Percentiles rank a stretch among this genome's conserved stretches.
phyloP scores from a whole-genome alignment of 257 asterid species.

The Solanum chiquidenum region DNA sequence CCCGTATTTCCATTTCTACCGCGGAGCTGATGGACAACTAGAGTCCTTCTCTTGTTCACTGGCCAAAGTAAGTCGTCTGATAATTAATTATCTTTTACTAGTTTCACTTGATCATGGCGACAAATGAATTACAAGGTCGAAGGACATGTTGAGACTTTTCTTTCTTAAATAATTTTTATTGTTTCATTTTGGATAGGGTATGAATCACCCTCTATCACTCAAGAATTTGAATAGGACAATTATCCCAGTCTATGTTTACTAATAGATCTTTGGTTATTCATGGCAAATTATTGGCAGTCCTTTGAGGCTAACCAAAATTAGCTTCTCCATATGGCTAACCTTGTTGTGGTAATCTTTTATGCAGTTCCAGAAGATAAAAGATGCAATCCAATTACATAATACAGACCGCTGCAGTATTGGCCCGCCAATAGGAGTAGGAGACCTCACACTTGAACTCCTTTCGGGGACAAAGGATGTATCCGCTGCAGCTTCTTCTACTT shows the following conservation, averaged over 20 bases:
- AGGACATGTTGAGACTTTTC: background rate
- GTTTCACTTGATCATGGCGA: background rate
- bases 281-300: background rate
- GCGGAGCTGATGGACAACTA: constrained; percentile 90
- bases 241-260: background rate
- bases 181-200: background rate
- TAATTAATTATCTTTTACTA: background rate
- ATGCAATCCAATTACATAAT: constrained; percentile 66
- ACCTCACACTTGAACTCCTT: constrained; percentile 37
- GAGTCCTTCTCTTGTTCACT: constrained; percentile 92
- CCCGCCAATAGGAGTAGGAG: constrained; percentile 72
- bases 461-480: constrained; percentile 34
- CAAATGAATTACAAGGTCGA: background rate
- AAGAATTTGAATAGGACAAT: background rate
- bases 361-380: constrained; percentile 92
- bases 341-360: background rate
- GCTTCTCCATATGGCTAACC: background rate
- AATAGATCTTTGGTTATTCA: background rate
- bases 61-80: constrained; percentile 52
- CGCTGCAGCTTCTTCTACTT: constrained; percentile 28
- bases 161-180: background rate
- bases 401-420: constrained; percentile 91
- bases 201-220: background rate
- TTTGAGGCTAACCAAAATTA: background rate
- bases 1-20: constrained; percentile 88